A percentile compares a stretch with the other conserved stretches of the same genome.
Conservation (phyloP, 148 eudicot species). For the Chenopodium quinoa region DNA sequence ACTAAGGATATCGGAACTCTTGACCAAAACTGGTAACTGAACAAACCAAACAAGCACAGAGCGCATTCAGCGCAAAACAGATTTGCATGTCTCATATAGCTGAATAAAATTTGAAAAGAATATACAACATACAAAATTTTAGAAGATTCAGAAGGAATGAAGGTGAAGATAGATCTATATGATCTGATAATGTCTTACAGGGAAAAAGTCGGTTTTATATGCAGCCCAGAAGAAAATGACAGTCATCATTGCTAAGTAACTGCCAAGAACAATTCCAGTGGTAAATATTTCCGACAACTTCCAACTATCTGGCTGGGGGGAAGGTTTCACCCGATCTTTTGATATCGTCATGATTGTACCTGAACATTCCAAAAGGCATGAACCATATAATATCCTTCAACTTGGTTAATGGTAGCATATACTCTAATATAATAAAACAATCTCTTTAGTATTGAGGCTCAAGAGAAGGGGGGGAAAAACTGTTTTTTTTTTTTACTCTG, state of each 20-base stretch:
- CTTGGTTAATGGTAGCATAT: neutral
- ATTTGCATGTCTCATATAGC: no score
- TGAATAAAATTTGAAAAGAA: no score
- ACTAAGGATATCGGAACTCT: no score
- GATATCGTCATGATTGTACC: constrained; percentile 65
- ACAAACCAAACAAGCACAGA: no score
- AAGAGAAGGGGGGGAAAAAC: no score
- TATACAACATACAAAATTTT: no score
- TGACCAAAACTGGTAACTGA: no score
- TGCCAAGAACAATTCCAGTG: constrained; percentile 46
- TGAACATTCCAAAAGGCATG: constrained; percentile 16
- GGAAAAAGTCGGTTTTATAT: constrained; percentile 47
- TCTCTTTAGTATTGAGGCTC: no score
- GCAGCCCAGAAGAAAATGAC: constrained; percentile 52
- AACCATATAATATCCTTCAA: neutral
- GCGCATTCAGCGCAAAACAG: no score
- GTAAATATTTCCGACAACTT: constrained; percentile 47
- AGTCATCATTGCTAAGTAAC: constrained; percentile 50
- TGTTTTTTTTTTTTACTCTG: neutral
- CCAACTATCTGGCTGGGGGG: constrained; percentile 54
- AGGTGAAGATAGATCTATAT: neutral
- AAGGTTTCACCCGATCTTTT: constrained; percentile 56
- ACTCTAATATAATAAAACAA: no score
- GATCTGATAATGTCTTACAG: constrained; percentile 33
- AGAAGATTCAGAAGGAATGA: neutral